Base-by-base conservation (phyloP, 106 monocot genomes). In the Posidonia australis region DNA sequence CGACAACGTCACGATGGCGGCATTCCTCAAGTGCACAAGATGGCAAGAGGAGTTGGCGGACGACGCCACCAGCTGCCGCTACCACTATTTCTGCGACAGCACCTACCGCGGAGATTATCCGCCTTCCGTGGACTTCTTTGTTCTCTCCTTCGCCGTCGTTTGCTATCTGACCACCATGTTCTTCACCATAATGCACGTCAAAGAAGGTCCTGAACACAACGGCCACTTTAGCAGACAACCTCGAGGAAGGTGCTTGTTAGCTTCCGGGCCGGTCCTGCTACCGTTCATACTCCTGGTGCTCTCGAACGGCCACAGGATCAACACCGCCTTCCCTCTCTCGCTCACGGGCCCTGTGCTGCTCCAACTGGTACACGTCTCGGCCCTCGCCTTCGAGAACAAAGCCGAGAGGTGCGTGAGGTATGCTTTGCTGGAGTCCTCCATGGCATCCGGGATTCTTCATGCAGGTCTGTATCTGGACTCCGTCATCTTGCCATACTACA, bases 61-160 rank as follows among this genome's bases (percentile, higher is more conserved):
- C 36, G 36, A 2, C 36, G 7, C 36, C 36, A 41, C 76, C 72
- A 69, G 55, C 48, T 93, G 88, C 74, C 85, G 72, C 13, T 93
- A 70, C 74, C 82, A 80, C 62, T 93, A 93, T 58, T 93, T 75
- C 74, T 93, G 92, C 70, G 80, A 79, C 58, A 85, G 80, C 67
- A 53, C 67, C 3, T 85, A 83, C 70, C 66, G 57, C 0, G 85
- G 79, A 0, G 64, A 88, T 71, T 77, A 78, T 46, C 67, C 82
- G 5, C 62, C 85, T 10, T 3, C 76, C 1, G 73, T 81, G 10
- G 92, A 83, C 74, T 29, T 72, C 1, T 23, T 62, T 5, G 79
- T 79, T 25, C 65, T 80, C 68, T 46, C 76, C 67, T 72, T 86
- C 66, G 22, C 78, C 10, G 47, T 70, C 23, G 31, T 55, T 1